Evolutionary conservation across 106 monocot genomes (phyloP).

Genomic region (Phalaenopsis aphrodite): DNA sequence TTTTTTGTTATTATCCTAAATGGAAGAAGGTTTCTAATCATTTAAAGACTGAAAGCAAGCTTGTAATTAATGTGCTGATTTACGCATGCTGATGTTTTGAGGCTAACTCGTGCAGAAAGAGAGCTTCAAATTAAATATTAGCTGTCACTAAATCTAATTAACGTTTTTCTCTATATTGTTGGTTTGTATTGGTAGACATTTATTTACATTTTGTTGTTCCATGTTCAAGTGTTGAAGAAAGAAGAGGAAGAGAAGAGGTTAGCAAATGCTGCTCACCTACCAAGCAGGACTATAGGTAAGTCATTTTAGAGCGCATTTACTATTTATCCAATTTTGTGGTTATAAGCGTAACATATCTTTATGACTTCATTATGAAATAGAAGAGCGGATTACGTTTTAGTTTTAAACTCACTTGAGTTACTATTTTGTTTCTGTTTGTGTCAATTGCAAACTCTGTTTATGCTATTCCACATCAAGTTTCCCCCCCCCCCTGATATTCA

Average conservation of each 20-base stretch:
- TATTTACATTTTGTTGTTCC: slow-evolving; percentile 1
- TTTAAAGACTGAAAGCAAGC: background rate
- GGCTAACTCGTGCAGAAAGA: background rate
- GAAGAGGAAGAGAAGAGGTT: slow-evolving; percentile 75
- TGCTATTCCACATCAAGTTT: background rate
- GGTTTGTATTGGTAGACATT: background rate
- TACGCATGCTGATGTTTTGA: background rate
- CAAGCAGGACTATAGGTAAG: slow-evolving; percentile 35
- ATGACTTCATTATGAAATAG: background rate
- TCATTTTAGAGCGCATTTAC: background rate
- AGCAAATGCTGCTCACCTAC: slow-evolving; percentile 4
- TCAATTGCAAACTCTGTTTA: background rate
- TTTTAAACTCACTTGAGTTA: background rate
- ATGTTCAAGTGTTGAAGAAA: slow-evolving; percentile 61
- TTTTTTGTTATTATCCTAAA: background rate
- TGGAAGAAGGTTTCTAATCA: background rate
- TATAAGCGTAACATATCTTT: background rate
- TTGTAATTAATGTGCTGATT: background rate
- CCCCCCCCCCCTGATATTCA: background rate
- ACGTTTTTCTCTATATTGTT: background rate
- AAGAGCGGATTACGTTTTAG: background rate
- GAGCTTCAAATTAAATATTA: background rate
- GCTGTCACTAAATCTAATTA: background rate
- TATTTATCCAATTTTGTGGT: background rate
- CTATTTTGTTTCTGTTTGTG: background rate